Evolutionary conservation across 2,329 filamentous ascomycete species (phyloP).

Genomic region (Sporothrix phasma): DNA sequence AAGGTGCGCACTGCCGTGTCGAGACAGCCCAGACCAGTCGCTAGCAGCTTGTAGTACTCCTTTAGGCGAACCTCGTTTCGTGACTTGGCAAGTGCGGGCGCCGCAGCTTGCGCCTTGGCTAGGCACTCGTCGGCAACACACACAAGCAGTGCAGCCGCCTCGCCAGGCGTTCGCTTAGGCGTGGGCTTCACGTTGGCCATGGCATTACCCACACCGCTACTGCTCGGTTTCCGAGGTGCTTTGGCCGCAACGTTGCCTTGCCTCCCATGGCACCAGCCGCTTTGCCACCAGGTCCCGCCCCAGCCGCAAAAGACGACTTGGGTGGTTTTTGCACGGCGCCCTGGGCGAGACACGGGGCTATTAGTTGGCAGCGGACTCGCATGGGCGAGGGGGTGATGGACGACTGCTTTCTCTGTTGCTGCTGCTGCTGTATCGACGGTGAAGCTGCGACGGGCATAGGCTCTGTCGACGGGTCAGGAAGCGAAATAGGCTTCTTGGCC

Average conservation of each 20-base stretch:
- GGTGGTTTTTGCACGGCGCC: conserved; percentile 19
- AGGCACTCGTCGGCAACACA: conserved; percentile 71
- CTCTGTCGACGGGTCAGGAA: conserved; percentile 14
- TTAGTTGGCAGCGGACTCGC: conserved; percentile 9
- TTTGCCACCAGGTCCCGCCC: not conserved
- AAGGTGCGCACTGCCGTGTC: conserved; percentile 56
- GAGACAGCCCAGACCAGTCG: conserved; percentile 62
- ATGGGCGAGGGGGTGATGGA: conserved; percentile 16
- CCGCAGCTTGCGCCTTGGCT: conserved; percentile 50
- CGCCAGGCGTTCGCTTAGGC: conserved; percentile 33
- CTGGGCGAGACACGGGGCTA: conserved; percentile 17
- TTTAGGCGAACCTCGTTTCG: conserved; percentile 43
- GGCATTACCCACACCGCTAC: conserved; percentile 19
- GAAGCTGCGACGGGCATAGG: not conserved
- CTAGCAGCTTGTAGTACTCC: conserved; percentile 63
- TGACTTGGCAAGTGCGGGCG: conserved; percentile 38
- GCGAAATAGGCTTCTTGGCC: conserved; percentile 13
- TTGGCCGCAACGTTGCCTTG: not conserved
- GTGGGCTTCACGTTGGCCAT: conserved; percentile 24
- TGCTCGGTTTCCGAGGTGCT: conserved; percentile 19
- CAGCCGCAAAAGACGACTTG: not conserved
- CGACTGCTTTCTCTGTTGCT: not conserved
- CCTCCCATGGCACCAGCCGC: not conserved
- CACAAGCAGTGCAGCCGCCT: conserved; percentile 51
- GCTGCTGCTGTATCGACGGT: not conserved